Percentiles rank a stretch among this genome's conserved stretches.
Evolutionary conservation across 257 asterid species (phyloP).

Genomic region (Mentha longifolia): DNA sequence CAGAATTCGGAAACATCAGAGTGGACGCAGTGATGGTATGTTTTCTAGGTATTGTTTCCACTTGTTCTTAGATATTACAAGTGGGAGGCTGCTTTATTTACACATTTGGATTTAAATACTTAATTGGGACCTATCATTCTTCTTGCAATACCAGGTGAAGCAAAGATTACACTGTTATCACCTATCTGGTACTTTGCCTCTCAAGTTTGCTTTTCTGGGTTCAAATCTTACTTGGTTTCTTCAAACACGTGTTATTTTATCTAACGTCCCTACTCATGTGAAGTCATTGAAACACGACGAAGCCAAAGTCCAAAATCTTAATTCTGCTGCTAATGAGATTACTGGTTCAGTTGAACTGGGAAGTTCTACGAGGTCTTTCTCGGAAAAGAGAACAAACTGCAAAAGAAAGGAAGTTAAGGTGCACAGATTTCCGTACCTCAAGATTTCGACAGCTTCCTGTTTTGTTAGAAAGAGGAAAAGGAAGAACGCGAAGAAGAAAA

Average conservation of each 20-base stretch:
- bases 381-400: constrained; percentile 21
- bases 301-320: constrained; percentile 17
- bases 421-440: constrained; percentile 25
- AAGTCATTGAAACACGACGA: constrained; percentile 28
- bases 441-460: constrained; percentile 24
- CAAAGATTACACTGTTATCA: constrained; percentile 46
- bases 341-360: constrained; percentile 22
- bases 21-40: constrained; percentile 56
- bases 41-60: constrained; percentile 5
- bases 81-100: background rate
- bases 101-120: background rate
- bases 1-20: constrained; percentile 50
- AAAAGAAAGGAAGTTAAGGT: constrained; percentile 38
- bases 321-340: constrained; percentile 23
- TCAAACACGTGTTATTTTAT: constrained; percentile 36
- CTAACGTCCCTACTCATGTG: constrained; percentile 9
- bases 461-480: constrained; percentile 26
- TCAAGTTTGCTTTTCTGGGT: constrained; percentile 49
- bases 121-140: background rate
- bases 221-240: constrained; percentile 52
- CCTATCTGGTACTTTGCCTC: constrained; percentile 60
- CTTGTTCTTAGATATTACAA: background rate
- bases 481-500: constrained; percentile 27
- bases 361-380: constrained; percentile 5
- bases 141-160: constrained; percentile 51